phyloP scores from a whole-genome alignment of 2,329 filamentous ascomycete genomes.

The Fusarium bulbicola region DNA sequence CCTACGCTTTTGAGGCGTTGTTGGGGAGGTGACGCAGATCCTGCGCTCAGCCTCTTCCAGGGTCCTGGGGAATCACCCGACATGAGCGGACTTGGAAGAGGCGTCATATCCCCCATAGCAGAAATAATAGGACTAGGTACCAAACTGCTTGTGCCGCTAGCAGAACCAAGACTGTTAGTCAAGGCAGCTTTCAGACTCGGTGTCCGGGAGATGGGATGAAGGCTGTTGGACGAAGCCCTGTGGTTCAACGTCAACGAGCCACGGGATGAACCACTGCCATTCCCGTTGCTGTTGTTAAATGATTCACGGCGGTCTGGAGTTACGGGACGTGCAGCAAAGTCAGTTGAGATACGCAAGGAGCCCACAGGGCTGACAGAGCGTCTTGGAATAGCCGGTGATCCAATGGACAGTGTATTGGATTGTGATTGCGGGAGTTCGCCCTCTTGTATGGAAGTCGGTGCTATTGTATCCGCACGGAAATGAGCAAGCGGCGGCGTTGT shows the following conservation, averaged over 20 bases:
- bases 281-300: conserved; percentile 50
- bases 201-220: conserved; percentile 65
- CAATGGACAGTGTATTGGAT: conserved; percentile 15
- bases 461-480: conserved; percentile 43
- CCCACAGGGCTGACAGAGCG: conserved; percentile 34
- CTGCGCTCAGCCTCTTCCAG: conserved; percentile 65
- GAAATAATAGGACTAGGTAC: conserved; percentile 78
- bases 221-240: conserved; percentile 44
- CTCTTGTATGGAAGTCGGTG: conserved; percentile 44
- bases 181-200: conserved; percentile 69
- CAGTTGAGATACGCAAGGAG: conserved; percentile 52
- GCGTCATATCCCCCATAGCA: conserved; percentile 81
- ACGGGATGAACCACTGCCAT: conserved; percentile 45
- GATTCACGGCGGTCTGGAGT: conserved; percentile 44
- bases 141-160: conserved; percentile 70
- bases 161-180: conserved; percentile 57
- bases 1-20: conserved; percentile 42
- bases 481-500: conserved; percentile 36
- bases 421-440: conserved; percentile 31
- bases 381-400: conserved; percentile 19
- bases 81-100: conserved; percentile 79
- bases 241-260: conserved; percentile 41
- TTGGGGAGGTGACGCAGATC: conserved; percentile 55
- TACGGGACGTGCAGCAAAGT: conserved; percentile 41
- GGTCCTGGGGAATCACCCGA: conserved; percentile 72